phyloP scores from a whole-genome alignment of 2,329 filamentous ascomycete genomes.

The Xylaria sp. region DNA sequence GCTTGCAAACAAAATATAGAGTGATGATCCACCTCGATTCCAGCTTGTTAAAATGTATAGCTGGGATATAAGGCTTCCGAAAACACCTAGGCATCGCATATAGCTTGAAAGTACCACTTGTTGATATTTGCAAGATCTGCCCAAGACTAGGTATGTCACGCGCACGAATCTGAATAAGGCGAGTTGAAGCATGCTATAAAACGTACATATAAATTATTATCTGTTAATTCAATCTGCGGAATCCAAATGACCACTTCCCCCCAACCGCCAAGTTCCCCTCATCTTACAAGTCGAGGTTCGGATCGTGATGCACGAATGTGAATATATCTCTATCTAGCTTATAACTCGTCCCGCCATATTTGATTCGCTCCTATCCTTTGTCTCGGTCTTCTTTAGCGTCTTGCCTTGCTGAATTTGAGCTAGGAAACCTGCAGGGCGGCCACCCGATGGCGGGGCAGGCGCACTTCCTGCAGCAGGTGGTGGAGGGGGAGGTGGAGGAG shows the following conservation, averaged over 20 bases:
- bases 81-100: neutral
- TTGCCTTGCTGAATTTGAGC: slow-evolving; percentile 85
- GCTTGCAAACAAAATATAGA: neutral
- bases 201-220: slow-evolving; percentile 28
- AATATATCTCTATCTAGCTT: slow-evolving; percentile 53
- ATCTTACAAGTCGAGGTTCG: neutral
- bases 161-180: slow-evolving; percentile 1
- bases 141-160: neutral
- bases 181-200: slow-evolving; percentile 1
- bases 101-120: neutral
- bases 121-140: neutral
- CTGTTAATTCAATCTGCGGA: slow-evolving; percentile 30
- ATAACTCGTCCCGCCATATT: slow-evolving; percentile 81
- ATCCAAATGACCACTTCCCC: slow-evolving; percentile 16
- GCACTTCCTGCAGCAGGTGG: slow-evolving; percentile 57
- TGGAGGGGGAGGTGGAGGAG: slow-evolving; percentile 58
- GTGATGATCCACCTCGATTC: neutral
- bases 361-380: slow-evolving; percentile 84
- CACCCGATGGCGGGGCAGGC: slow-evolving; percentile 60
- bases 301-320: neutral
- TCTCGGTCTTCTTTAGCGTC: slow-evolving; percentile 85
- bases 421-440: slow-evolving; percentile 73
- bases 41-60: neutral
- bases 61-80: neutral
- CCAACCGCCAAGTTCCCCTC: slow-evolving; percentile 2